Percentiles rank a stretch among this genome's conserved stretches.
Evolutionary conservation across 768 basidiomycete genomes (phyloP).

Genomic region (Kwoniella europaea): DNA sequence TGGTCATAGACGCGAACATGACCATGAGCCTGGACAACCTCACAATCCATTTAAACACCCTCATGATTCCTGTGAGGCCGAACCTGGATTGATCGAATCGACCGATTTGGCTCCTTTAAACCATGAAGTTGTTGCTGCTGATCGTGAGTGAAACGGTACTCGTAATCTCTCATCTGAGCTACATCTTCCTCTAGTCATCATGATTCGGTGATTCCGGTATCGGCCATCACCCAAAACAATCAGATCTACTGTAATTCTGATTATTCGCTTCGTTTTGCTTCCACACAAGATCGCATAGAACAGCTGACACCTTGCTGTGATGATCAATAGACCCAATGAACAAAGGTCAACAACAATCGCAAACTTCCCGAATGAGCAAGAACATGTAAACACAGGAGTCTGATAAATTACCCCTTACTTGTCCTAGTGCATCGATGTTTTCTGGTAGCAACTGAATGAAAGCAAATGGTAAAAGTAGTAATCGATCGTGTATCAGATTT

Average conservation of each 20-base stretch:
- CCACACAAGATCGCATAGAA: too few relatives aligned
- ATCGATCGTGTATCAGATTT: not conserved
- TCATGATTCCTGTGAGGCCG: slow-evolving; percentile 31
- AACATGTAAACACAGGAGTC: not conserved
- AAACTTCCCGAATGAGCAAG: slow-evolving; percentile 6
- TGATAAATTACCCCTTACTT: too few relatives aligned
- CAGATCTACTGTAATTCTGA: not conserved
- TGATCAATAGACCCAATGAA: not conserved
- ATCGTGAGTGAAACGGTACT: slow-evolving; percentile 29
- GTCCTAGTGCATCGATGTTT: not conserved
- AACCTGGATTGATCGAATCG: slow-evolving; percentile 35
- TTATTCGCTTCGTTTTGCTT: too few relatives aligned
- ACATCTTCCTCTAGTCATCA: not conserved
- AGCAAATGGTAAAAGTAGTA: not conserved
- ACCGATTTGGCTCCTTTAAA: slow-evolving; percentile 41
- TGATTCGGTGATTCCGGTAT: not conserved
- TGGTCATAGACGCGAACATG: not conserved
- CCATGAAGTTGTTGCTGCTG: slow-evolving; percentile 35
- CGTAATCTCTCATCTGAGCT: too few relatives aligned
- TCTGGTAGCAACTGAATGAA: too few relatives aligned
- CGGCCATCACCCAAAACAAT: not conserved
- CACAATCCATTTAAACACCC: slow-evolving; percentile 10
- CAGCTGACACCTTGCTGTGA: not conserved
- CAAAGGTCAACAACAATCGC: not conserved
- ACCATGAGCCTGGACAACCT: not conserved